These are phyloP conservation scores for Madurella fahalii DNA, from an alignment of 2,329 filamentous ascomycete genomes.

Conservation along the genomic window DNA sequence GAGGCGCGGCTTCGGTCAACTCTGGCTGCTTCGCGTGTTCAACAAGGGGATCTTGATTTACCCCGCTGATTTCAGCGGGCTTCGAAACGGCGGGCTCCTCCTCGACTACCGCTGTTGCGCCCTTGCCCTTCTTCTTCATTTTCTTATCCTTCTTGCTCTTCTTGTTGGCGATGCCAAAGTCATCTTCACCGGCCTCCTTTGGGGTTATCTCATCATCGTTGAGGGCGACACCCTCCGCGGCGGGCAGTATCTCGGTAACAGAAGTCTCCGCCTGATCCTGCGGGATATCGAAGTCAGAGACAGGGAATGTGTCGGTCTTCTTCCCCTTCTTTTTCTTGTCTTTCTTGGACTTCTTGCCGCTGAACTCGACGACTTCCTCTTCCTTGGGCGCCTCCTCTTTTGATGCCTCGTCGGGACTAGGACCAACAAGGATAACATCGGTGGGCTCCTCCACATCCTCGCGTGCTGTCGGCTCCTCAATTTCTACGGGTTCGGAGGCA, in stretches of 20 bases:
- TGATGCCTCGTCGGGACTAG: not conserved
- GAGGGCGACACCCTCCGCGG: not conserved
- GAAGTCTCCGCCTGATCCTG: conserved; percentile 8
- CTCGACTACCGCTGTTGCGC: conserved; percentile 1
- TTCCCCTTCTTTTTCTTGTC: conserved; percentile 32
- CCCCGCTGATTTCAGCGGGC: not conserved
- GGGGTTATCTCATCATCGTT: not conserved
- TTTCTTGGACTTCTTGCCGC: conserved; percentile 27
- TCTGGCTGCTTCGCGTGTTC: not conserved
- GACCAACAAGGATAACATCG: conserved; percentile 5
- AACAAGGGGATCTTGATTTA: not conserved
- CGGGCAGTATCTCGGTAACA: not conserved
- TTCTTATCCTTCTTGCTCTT: conserved; percentile 31
- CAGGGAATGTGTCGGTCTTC: conserved; percentile 6
- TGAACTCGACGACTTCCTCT: conserved; percentile 12
- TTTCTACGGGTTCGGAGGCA: not conserved
- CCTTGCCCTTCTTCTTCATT: conserved; percentile 28
- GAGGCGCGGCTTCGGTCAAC: not conserved
- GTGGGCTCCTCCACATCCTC: not conserved
- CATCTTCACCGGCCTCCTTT: conserved; percentile 18
- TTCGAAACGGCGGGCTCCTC: not conserved
- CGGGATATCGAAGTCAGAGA: conserved; percentile 7
- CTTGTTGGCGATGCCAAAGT: conserved; percentile 21
- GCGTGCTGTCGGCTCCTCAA: not conserved
- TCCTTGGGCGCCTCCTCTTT: not conserved